Conservation (phyloP, 495 filamentous ascomycete species). For the Aspergillus panamensis region DNA sequence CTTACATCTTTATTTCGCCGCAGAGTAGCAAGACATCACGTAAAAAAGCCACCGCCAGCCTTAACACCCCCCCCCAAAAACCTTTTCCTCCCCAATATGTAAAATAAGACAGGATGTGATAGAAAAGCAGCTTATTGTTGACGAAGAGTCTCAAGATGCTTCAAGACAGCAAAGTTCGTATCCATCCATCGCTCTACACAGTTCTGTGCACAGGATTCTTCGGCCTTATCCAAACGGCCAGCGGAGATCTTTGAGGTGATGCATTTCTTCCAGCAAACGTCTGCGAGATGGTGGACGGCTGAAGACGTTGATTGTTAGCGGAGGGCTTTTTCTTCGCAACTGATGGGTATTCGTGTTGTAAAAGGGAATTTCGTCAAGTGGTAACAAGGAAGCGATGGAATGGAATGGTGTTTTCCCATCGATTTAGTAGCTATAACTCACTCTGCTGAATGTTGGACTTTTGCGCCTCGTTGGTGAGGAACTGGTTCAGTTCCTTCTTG, state of each 20-base stretch:
- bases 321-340: not conserved
- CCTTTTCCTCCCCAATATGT: not conserved
- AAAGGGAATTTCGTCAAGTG: too few relatives aligned
- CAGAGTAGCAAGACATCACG: not conserved
- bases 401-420: not conserved
- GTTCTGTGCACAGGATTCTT: constrained; percentile 81
- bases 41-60: not conserved
- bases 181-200: constrained; percentile 95
- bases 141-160: constrained; percentile 69
- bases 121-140: constrained; percentile 28
- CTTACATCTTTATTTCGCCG: too few relatives aligned
- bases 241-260: constrained; percentile 61
- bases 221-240: constrained; percentile 64
- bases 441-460: constrained; percentile 76
- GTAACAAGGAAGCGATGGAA: not conserved
- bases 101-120: not conserved
- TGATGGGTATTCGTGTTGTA: too few relatives aligned
- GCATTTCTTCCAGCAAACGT: constrained; percentile 93
- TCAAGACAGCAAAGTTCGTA: constrained; percentile 72
- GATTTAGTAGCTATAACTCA: constrained; percentile 36
- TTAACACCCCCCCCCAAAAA: not conserved
- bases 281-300: constrained; percentile 81
- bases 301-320: constrained; percentile 13
- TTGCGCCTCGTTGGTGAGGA: constrained; percentile 75
- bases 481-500: constrained; percentile 80